A percentile compares a stretch with the other conserved stretches of the same genome.
Conservation (phyloP, 1,139 yeast species). For the Protomyces arabidopsidicola region DNA sequence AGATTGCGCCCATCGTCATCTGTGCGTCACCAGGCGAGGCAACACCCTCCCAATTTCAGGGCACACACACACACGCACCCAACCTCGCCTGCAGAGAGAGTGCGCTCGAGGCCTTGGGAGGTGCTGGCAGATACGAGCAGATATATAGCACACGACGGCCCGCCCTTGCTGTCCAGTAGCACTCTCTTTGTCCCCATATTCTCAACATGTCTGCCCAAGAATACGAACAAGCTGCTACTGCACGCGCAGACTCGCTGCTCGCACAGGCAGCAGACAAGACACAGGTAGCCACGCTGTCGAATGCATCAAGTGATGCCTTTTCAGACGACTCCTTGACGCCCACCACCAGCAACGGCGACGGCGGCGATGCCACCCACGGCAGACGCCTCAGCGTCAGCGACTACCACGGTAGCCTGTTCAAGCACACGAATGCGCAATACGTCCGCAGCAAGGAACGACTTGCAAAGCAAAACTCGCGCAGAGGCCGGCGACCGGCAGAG, state of each 20-base stretch:
- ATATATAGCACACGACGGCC: too few relatives aligned
- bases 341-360: neutral
- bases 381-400: neutral
- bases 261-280: neutral
- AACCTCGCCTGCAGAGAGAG: too few relatives aligned
- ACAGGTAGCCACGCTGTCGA: neutral
- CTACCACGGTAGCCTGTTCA: conserved; percentile 10
- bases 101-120: too few relatives aligned
- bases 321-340: neutral
- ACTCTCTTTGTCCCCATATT: too few relatives aligned
- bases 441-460: conserved; percentile 23
- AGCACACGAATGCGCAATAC: conserved; percentile 24
- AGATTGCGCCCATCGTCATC: too few relatives aligned
- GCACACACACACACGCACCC: too few relatives aligned
- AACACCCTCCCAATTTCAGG: too few relatives aligned
- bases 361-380: neutral
- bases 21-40: too few relatives aligned
- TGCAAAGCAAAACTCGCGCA: conserved; percentile 14
- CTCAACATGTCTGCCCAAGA: neutral
- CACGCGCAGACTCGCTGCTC: neutral
- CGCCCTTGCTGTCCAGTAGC: too few relatives aligned
- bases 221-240: neutral
- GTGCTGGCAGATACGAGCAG: too few relatives aligned
- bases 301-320: neutral
- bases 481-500: neutral